These are phyloP conservation scores for Tuctoria greenei DNA, from an alignment of 176 grass and related monocot genomes.

Conservation along the genomic window DNA sequence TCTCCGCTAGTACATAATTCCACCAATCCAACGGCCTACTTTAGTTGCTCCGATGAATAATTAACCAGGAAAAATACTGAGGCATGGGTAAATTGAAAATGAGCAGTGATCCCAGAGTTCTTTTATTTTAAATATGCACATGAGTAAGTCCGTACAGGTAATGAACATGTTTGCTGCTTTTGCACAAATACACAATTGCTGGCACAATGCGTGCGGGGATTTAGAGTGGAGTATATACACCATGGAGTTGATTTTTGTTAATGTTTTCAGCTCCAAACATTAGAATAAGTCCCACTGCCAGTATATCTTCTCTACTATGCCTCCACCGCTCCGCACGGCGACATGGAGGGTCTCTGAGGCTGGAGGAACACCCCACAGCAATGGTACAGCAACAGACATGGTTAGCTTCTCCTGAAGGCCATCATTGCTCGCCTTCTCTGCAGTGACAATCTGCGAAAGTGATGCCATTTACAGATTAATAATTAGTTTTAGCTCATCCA, in stretches of 20 bases:
- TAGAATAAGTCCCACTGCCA: conserved; percentile 98
- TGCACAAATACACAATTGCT: conserved; percentile 26
- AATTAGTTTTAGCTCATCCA: background rate
- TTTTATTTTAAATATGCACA: conserved; percentile 39
- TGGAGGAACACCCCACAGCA: conserved; percentile 95
- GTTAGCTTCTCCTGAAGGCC: conserved; percentile 90
- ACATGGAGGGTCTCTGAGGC: conserved; percentile 85
- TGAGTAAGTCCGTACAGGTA: conserved; percentile 30
- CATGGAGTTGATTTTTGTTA: conserved; percentile 37
- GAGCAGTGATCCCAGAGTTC: conserved; percentile 2
- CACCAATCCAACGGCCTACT: background rate
- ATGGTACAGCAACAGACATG: conserved; percentile 89
- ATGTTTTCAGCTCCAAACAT: conserved; percentile 14
- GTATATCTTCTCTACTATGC: conserved; percentile 96
- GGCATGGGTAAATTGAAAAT: background rate
- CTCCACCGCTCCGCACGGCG: conserved; percentile 79
- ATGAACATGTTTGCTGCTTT: conserved; percentile 1
- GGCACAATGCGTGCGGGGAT: conserved; percentile 42
- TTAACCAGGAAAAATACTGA: background rate
- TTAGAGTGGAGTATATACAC: conserved; percentile 59
- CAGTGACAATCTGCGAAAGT: conserved; percentile 61
- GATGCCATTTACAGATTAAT: background rate
- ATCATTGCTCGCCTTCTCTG: conserved; percentile 76
- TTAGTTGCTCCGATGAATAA: background rate
- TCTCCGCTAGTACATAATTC: no score